Conservation (phyloP, 306 rosid genomes). For the Crotalaria pallida region DNA sequence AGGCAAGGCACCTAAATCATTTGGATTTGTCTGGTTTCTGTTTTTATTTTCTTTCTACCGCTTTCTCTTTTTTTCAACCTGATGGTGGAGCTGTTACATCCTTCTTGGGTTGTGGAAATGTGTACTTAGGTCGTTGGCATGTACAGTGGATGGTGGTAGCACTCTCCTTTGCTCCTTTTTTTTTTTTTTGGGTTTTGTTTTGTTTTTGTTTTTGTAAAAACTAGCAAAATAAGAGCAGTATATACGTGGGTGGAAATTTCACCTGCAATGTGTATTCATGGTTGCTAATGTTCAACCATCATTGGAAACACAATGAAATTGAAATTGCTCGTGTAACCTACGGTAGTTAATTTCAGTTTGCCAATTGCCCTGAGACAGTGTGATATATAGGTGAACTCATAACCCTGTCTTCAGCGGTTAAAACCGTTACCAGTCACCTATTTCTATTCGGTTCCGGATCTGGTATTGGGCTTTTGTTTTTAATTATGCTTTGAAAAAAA, state of each 20-base stretch:
- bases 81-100: conserved; percentile 61
- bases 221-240: conserved; percentile 66
- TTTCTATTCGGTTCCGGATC: not conserved
- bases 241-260: conserved; percentile 55
- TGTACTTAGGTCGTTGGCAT: conserved; percentile 74
- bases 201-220: no score
- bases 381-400: not conserved
- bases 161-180: conserved; percentile 30
- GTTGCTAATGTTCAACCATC: conserved; percentile 35
- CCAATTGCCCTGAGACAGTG: not conserved
- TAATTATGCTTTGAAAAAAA: no score
- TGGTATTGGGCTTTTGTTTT: not conserved
- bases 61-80: conserved; percentile 44
- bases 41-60: conserved; percentile 37
- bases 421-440: not conserved
- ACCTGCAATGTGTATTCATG: conserved; percentile 33
- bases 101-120: conserved; percentile 63
- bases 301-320: conserved; percentile 41
- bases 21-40: conserved; percentile 31
- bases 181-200: conserved; percentile 19
- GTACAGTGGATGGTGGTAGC: conserved; percentile 77
- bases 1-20: conserved; percentile 46
- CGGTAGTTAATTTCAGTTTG: not conserved
- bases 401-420: not conserved
- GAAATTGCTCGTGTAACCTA: conserved; percentile 24